These are phyloP conservation scores for Hippophae gyantsensis DNA, from an alignment of 306 rosid genomes.

Conservation along the genomic window DNA sequence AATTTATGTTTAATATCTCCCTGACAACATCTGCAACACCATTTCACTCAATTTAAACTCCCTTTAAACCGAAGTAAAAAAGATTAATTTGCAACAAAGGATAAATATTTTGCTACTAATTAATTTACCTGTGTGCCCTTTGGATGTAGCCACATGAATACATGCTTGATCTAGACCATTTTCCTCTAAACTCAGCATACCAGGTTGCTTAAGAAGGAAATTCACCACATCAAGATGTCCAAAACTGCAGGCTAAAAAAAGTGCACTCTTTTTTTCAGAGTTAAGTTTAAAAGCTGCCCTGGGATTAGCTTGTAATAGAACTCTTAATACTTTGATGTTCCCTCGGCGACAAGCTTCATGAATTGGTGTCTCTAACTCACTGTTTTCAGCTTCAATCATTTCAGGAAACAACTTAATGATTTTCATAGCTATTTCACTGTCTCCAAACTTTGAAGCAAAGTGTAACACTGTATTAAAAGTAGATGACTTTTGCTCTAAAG, in stretches of 20 bases:
- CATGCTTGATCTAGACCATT: constrained; percentile 34
- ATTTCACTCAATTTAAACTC: background rate
- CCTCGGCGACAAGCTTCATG: constrained; percentile 51
- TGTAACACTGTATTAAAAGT: constrained; percentile 49
- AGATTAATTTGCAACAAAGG: too few relatives aligned
- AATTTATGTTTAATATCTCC: constrained; percentile 35
- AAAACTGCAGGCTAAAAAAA: constrained; percentile 40
- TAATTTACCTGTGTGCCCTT: constrained; percentile 41
- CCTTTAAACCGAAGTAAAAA: too few relatives aligned
- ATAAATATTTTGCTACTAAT: background rate
- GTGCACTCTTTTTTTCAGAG: constrained; percentile 25
- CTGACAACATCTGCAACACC: constrained; percentile 46
- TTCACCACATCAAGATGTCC: constrained; percentile 52
- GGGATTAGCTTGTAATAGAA: constrained; percentile 42
- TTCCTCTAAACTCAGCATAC: constrained; percentile 20
- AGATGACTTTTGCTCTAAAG: constrained; percentile 35
- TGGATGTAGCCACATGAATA: constrained; percentile 41
- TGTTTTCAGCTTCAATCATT: constrained; percentile 43
- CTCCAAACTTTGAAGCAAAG: constrained; percentile 49
- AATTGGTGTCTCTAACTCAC: constrained; percentile 44
- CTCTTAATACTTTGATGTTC: constrained; percentile 24
- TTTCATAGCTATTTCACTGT: constrained; percentile 33
- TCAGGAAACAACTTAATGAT: constrained; percentile 44
- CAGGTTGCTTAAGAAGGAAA: constrained; percentile 30
- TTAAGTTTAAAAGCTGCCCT: constrained; percentile 32